Percentiles rank a stretch among this genome's conserved stretches.
These are phyloP conservation scores for Teunomyces lycoperdinae DNA, from an alignment of 805 yeast genomes.

Conservation along the genomic window DNA sequence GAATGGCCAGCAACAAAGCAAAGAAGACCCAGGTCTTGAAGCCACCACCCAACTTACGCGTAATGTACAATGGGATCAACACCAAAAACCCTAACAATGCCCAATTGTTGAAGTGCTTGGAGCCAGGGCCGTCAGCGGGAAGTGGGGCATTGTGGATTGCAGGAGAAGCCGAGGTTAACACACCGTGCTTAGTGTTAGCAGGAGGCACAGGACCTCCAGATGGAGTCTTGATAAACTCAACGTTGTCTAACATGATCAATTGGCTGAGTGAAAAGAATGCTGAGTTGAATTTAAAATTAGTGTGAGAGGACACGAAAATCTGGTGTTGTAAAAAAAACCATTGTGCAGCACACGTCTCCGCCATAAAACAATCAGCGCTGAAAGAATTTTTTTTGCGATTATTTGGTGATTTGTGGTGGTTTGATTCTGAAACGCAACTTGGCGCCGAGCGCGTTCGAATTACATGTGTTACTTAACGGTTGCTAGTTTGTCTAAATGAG, in stretches of 20 bases:
- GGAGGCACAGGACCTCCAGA: slow-evolving; percentile 35
- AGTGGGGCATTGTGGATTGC: slow-evolving; percentile 81
- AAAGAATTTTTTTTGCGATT: not conserved
- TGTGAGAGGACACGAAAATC: not conserved
- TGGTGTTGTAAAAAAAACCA: not conserved
- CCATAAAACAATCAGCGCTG: not conserved
- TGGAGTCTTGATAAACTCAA: slow-evolving; percentile 64
- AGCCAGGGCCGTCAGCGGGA: slow-evolving; percentile 90
- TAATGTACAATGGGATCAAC: slow-evolving; percentile 60
- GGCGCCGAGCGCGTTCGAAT: too few species aligned
- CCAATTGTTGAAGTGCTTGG: slow-evolving; percentile 68
- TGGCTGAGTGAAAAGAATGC: not conserved
- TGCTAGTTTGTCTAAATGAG: too few species aligned
- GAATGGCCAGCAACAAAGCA: slow-evolving; percentile 52
- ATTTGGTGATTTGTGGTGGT: not conserved
- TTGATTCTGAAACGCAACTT: not conserved
- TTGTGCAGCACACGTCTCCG: not conserved
- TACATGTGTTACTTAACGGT: too few species aligned
- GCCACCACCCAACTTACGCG: slow-evolving; percentile 69
- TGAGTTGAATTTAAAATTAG: not conserved
- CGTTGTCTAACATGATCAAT: slow-evolving; percentile 33
- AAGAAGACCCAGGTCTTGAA: slow-evolving; percentile 64
- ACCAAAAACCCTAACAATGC: slow-evolving; percentile 48
- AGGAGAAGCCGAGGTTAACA: slow-evolving; percentile 48
- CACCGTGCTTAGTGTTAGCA: slow-evolving; percentile 32